A percentile compares a stretch with the other conserved stretches of the same genome.
These are phyloP conservation scores for Hexamita inflata DNA, from an alignment of 208 protist genomes.

Conservation along the genomic window DNA sequence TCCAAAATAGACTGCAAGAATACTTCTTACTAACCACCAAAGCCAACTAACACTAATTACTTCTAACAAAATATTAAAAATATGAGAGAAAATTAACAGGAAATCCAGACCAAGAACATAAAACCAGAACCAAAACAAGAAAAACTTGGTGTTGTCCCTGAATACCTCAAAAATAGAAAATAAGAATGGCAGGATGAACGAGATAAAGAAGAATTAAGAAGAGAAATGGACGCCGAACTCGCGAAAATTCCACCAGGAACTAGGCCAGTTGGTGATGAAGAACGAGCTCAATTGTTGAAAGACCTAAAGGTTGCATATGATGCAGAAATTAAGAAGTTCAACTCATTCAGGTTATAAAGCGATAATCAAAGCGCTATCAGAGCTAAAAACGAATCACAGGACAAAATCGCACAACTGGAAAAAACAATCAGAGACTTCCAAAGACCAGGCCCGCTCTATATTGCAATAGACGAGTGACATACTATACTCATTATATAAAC, in stretches of 20 bases:
- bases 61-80: too few relatives aligned
- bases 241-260: neutral
- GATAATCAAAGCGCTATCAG: neutral
- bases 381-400: neutral
- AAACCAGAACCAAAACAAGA: neutral
- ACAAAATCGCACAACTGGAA: constrained; percentile 16
- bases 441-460: neutral
- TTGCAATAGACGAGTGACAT: neutral
- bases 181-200: neutral
- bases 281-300: neutral
- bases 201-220: neutral
- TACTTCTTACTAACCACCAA: too few relatives aligned
- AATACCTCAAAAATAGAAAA: neutral
- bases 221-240: neutral
- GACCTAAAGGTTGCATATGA: neutral
- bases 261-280: constrained; percentile 8
- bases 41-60: too few relatives aligned
- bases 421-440: constrained; percentile 25
- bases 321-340: neutral
- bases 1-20: too few relatives aligned
- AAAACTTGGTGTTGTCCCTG: neutral
- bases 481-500: too few relatives aligned
- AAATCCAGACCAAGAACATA: neutral
- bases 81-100: too few relatives aligned
- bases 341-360: constrained; percentile 1